phyloP scores from a whole-genome alignment of 352 stramenopile species.

The Saprolegnia diclina region DNA sequence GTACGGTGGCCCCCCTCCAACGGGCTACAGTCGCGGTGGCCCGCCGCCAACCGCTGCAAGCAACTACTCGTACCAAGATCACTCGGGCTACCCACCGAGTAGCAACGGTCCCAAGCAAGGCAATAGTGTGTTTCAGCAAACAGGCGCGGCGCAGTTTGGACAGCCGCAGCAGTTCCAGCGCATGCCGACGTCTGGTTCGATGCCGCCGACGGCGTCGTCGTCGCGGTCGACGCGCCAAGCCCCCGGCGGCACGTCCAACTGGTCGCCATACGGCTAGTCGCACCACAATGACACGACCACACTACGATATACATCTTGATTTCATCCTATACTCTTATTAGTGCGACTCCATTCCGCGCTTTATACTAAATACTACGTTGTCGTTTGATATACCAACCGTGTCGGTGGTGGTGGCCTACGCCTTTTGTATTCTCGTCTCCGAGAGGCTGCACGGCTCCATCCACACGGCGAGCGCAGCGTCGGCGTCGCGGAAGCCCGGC shows the following conservation, averaged over 20 bases:
- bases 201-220: background rate
- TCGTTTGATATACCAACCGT: background rate
- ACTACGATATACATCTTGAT: background rate
- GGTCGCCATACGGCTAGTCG: slow-evolving; percentile 41
- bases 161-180: background rate
- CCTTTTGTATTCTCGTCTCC: slow-evolving; percentile 5
- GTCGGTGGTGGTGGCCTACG: too few species aligned
- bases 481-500: slow-evolving; percentile 1
- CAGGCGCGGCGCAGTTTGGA: slow-evolving; percentile 16
- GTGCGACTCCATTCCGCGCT: background rate
- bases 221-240: slow-evolving; percentile 37
- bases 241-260: slow-evolving; percentile 57
- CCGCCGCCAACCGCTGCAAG: slow-evolving; percentile 21
- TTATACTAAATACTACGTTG: background rate
- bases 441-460: slow-evolving; percentile 6
- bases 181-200: background rate
- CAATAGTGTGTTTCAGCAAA: slow-evolving; percentile 21
- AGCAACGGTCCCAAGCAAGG: background rate
- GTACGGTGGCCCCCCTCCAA: background rate
- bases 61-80: slow-evolving; percentile 5
- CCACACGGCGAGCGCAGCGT: background rate
- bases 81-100: background rate
- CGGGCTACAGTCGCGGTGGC: slow-evolving; percentile 1
- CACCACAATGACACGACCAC: slow-evolving; percentile 7
- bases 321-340: background rate